Evolutionary conservation across 1,139 yeast genomes (phyloP), one percentile per base, ranked within the genome.

Genomic region (Meyerozyma sp.): DNA sequence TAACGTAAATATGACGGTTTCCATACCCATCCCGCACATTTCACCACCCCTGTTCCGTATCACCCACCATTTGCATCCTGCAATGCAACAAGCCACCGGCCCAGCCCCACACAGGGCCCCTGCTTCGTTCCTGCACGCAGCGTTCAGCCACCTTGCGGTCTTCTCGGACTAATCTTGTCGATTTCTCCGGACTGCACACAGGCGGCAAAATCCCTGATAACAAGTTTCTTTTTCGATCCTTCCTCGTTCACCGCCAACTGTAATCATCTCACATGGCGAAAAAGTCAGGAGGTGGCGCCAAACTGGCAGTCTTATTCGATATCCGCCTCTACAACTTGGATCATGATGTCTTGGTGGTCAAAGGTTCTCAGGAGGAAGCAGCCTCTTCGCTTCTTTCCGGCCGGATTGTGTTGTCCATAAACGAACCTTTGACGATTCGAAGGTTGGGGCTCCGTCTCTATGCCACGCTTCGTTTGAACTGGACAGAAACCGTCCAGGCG

Each of bases 281-380:
- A 21, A 34, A 34, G 26, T 13, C n/a, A 5, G 37, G 16, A 8
- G 35, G 35, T 5, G 21, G 13, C 21, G 42, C 46, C 32, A 54
- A 52, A 36, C 47, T 52, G 43, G 55, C 83, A 1, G 68, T 84
- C 2, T 63, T 81, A 35, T 79, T 82, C 55, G 87, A 81, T 46
- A 79, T 84, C 49, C 66, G 90, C 44, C 63, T 84, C 39, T 75
- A 78, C 43, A 80, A 87, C 39, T 66, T 77, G 11, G 94, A 87
- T 40, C 84, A 83, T 50, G 95, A 90, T 57, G 94, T 90, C 7
- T 66, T 93, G 16, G 79, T 93, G 4, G 63, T 93, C 32, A 84
- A 91, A 54, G 98, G 98, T 1, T 56, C 80, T 2, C 79, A 85
- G 2, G 75, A 77, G 39, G 93, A 84, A 44, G 96, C 98, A 0